Conservation (phyloP, 352 stramenopile genomes). For the Pilasporangium apinafurcum region DNA sequence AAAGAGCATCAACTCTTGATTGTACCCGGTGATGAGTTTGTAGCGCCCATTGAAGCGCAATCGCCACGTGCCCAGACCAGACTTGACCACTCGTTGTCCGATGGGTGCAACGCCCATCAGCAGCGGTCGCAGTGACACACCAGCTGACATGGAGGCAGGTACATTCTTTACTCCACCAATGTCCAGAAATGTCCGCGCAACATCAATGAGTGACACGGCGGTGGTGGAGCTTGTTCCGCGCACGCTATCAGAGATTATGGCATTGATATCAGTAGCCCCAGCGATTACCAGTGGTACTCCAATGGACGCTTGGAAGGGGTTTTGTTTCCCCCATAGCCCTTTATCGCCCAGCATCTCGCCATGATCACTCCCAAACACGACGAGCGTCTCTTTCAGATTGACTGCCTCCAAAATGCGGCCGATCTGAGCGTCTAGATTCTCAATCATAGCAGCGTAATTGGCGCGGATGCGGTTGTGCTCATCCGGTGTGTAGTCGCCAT, state of each 20-base stretch:
- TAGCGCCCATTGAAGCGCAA: constrained; percentile 25
- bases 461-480: constrained; percentile 22
- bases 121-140: constrained; percentile 14
- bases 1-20: constrained; percentile 18
- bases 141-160: constrained; percentile 20
- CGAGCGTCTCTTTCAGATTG: constrained; percentile 21
- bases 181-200: constrained; percentile 21
- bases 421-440: constrained; percentile 25
- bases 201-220: constrained; percentile 23
- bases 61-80: constrained; percentile 18
- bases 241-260: constrained; percentile 11
- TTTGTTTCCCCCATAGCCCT: constrained; percentile 17
- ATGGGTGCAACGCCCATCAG: constrained; percentile 9
- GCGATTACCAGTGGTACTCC: constrained; percentile 18
- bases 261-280: constrained; percentile 17
- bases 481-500: constrained; percentile 16
- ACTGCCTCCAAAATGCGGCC: constrained; percentile 16
- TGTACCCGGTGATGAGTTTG: constrained; percentile 25
- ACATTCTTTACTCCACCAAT: constrained; percentile 17
- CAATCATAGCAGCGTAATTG: constrained; percentile 24
- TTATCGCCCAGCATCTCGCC: constrained; percentile 24
- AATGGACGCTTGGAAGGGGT: constrained; percentile 20
- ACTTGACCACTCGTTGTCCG: constrained; percentile 15
- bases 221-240: constrained; percentile 14
- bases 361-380: constrained; percentile 25